Base-by-base conservation (phyloP, 306 rosid species). In the Cucurbita argyrosperma region DNA sequence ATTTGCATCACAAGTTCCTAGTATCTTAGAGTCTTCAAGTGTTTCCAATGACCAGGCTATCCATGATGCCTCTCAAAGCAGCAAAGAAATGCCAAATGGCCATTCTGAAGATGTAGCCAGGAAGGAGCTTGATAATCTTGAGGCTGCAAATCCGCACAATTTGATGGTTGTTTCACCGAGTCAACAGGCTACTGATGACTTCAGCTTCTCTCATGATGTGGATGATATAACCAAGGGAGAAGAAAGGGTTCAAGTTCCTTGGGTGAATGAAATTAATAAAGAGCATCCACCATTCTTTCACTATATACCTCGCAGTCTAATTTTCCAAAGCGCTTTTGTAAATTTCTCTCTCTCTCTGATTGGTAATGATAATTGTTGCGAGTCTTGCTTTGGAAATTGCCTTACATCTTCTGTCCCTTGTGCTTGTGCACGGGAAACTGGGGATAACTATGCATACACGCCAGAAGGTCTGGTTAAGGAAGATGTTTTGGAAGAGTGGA, bases 361-460 rank as follows among this genome's bases (percentile, higher is more conserved):
- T 50, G 90, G 86, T 61, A 84, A 80, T 13, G 77, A 80, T 60
- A 87, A 83, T 85, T 88, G 89, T 74, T 94, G 99, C 85, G 79
- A 86, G 54, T 74, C 90, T 70, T 94, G 99, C 80, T 83, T 85
- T 66, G 97, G 96, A 61, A 87, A 91, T 76, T 94, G 99, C 80
- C 55, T 94, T 54, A 79, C 79, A 55, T 85, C 84, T 0, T 65
- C 89, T 30, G 68, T 68, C 50, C 77, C 90, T 26, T 94, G 99
- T 82, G 76, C 40, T 72, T 94, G 99, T 87, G 87, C 97, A 70
- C 79, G 60, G 53, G 83, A 76, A 80, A 77, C 80, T 59, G 88
- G 90, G 72, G 89, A 88, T 69, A 81, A 81, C 62, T 91, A 85
- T 87, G 96, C 90, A 13, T 94, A 91, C 74, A 83, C 89, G 52